Conservation (phyloP, 371 early-diverging fungal genomes). For the Mucor irregularis region DNA sequence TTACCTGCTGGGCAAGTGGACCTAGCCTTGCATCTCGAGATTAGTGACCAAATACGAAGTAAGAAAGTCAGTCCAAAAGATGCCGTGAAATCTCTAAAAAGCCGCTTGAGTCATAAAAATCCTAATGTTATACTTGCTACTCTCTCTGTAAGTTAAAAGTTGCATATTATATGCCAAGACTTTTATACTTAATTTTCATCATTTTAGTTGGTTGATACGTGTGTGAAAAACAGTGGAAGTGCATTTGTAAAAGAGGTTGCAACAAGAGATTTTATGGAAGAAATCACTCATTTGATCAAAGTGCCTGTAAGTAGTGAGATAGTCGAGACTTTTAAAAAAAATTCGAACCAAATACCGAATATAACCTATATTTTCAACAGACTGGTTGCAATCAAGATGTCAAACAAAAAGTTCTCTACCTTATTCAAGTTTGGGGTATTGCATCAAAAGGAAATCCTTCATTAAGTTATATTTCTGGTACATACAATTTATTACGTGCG, state of each 20-base stretch:
- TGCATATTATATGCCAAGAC: neutral
- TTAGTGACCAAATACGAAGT: conserved; percentile 88
- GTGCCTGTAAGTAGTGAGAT: conserved; percentile 46
- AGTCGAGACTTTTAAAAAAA: neutral
- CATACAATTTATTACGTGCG: conserved; percentile 72
- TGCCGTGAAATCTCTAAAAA: conserved; percentile 72
- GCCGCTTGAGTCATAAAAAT: conserved; percentile 80
- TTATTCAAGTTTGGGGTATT: conserved; percentile 88
- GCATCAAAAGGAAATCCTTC: conserved; percentile 76
- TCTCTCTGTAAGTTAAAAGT: conserved; percentile 64
- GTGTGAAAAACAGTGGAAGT: conserved; percentile 92
- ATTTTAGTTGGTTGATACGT: conserved; percentile 79
- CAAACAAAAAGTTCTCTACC: conserved; percentile 63
- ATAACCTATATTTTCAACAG: conserved; percentile 2
- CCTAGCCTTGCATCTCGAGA: conserved; percentile 79
- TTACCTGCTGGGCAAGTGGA: conserved; percentile 85
- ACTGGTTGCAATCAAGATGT: conserved; percentile 70
- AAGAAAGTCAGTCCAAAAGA: conserved; percentile 81
- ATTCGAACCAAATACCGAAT: too few species aligned
- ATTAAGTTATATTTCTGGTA: conserved; percentile 73
- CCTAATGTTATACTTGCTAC: conserved; percentile 92
- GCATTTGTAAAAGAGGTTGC: conserved; percentile 87
- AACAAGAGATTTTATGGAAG: conserved; percentile 87
- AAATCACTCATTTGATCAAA: conserved; percentile 66
- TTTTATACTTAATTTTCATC: neutral